Evolutionary conservation across 1,139 yeast genomes (phyloP).

Genomic region (Candida dubliniensis): DNA sequence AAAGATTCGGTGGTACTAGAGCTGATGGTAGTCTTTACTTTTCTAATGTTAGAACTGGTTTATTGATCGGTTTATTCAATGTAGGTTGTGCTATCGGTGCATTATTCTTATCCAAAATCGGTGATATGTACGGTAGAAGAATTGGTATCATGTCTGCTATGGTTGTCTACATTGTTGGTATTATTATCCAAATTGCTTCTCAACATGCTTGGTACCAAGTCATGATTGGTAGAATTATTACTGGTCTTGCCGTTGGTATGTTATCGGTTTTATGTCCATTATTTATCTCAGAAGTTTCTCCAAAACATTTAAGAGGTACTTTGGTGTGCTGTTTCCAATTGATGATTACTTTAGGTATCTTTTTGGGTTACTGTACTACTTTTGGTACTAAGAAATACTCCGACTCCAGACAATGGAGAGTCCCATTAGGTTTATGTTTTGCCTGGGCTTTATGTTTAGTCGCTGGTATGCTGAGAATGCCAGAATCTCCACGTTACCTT

Average conservation of each 20-base stretch:
- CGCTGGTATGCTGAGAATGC: constrained; percentile 56
- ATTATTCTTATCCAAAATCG: constrained; percentile 52
- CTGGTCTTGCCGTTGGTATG: constrained; percentile 73
- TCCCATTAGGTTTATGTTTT: constrained; percentile 61
- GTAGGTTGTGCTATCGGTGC: constrained; percentile 77
- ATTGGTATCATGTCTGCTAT: constrained; percentile 46
- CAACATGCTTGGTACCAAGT: constrained; percentile 49
- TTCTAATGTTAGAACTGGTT: constrained; percentile 51
- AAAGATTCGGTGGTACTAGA: constrained; percentile 45
- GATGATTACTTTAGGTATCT: constrained; percentile 66
- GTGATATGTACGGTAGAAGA: constrained; percentile 57
- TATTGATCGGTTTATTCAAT: constrained; percentile 63
- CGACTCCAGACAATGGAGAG: constrained; percentile 62
- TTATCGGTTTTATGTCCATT: constrained; percentile 66
- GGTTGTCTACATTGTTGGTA: constrained; percentile 50
- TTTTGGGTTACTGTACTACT: constrained; percentile 66
- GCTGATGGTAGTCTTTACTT: constrained; percentile 32
- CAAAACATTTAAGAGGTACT: constrained; percentile 69
- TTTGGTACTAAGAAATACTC: constrained; percentile 57
- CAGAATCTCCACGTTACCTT: constrained; percentile 63
- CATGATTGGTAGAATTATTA: constrained; percentile 60
- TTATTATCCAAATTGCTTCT: constrained; percentile 45
- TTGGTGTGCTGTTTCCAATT: constrained; percentile 70
- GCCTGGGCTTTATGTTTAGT: constrained; percentile 56
- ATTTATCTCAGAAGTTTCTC: constrained; percentile 72